These are phyloP conservation scores for Saccharomyces hybrid DNA, from an alignment of 1,139 yeast genomes.

Conservation along the genomic window DNA sequence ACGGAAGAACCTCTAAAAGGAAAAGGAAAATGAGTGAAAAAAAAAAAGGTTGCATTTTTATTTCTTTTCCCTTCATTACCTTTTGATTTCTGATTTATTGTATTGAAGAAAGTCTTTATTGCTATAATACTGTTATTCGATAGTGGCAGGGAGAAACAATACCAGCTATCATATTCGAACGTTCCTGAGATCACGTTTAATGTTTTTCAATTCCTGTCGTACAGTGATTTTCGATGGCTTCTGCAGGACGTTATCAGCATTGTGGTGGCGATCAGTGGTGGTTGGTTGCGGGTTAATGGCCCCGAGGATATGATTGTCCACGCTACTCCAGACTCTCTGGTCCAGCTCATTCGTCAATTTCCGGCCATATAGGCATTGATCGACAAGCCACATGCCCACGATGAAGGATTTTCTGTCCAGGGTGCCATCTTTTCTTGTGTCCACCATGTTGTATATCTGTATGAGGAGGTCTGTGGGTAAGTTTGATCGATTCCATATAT, in stretches of 20 bases:
- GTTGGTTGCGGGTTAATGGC: constrained; percentile 16
- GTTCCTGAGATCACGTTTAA: constrained; percentile 18
- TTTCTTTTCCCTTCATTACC: neutral
- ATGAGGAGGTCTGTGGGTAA: constrained; percentile 56
- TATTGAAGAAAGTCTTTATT: no score
- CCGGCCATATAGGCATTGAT: constrained; percentile 90
- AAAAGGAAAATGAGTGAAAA: neutral
- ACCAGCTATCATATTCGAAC: constrained; percentile 1
- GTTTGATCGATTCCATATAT: constrained; percentile 74
- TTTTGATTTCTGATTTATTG: no score
- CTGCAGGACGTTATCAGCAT: constrained; percentile 10
- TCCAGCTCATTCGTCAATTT: constrained; percentile 66
- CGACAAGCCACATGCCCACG: constrained; percentile 94
- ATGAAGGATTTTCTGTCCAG: constrained; percentile 74
- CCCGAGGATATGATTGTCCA: constrained; percentile 37
- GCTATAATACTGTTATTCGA: no score
- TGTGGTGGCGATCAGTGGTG: constrained; percentile 13
- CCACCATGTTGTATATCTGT: constrained; percentile 76
- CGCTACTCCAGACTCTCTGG: constrained; percentile 58
- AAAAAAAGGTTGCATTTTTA: neutral
- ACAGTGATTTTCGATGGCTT: constrained; percentile 25
- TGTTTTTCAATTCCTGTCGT: constrained; percentile 23
- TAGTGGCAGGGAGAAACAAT: no score
- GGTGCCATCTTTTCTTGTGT: constrained; percentile 67
- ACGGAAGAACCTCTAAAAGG: neutral